Evolutionary conservation across 2,329 filamentous ascomycete species (phyloP).

Genomic region (Paecilomyces variotii): DNA sequence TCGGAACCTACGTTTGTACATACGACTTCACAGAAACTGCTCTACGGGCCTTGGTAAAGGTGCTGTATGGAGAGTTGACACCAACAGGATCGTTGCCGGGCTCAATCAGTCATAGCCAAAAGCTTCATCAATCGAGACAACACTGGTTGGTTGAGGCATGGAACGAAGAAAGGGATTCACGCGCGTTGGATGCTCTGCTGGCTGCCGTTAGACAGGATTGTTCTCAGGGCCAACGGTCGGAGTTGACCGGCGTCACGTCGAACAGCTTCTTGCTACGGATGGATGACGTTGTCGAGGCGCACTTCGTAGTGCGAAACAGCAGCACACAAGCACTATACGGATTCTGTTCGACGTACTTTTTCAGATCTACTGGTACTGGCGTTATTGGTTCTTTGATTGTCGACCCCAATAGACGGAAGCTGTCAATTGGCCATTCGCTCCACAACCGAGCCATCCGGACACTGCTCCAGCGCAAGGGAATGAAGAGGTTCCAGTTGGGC

Average conservation of each 20-base stretch:
- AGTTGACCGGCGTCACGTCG: conserved; percentile 61
- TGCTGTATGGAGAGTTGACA: conserved; percentile 67
- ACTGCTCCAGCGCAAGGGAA: conserved; percentile 60
- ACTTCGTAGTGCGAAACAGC: conserved; percentile 90
- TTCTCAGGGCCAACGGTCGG: conserved; percentile 56
- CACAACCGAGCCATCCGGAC: conserved; percentile 77
- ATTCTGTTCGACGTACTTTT: conserved; percentile 83
- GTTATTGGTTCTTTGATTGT: conserved; percentile 84
- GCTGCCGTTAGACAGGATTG: conserved; percentile 56
- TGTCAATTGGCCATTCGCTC: conserved; percentile 84
- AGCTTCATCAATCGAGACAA: conserved; percentile 78
- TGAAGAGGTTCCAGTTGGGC: conserved; percentile 76
- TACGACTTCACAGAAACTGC: conserved; percentile 95
- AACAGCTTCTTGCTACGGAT: conserved; percentile 68
- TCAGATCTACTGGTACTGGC: conserved; percentile 60
- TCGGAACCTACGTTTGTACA: conserved; percentile 89
- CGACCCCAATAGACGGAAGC: conserved; percentile 73
- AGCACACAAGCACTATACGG: conserved; percentile 86
- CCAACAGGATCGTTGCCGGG: conserved; percentile 53
- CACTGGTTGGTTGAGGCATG: conserved; percentile 93
- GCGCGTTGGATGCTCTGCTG: conserved; percentile 68
- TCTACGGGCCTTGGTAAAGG: conserved; percentile 72
- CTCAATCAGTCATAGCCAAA: conserved; percentile 78
- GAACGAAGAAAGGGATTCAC: conserved; percentile 67
- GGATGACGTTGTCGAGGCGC: conserved; percentile 64